Percentiles rank a stretch among this genome's conserved stretches.
These are phyloP conservation scores for Taiozyma sp. DNA, from an alignment of 1,139 yeast genomes.

Conservation along the genomic window DNA sequence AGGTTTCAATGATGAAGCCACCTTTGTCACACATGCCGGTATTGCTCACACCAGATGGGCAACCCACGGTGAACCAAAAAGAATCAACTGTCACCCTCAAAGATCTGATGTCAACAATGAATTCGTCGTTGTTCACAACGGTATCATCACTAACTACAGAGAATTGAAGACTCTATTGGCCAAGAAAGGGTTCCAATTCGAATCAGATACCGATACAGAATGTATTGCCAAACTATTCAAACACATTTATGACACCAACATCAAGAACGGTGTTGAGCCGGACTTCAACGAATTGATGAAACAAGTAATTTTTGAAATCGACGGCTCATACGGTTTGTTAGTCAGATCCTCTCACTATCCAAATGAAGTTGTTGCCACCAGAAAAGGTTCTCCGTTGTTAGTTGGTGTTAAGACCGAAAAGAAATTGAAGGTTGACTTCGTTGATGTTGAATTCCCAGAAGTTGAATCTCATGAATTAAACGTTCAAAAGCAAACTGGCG, in stretches of 20 bases:
- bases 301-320: slow-evolving; percentile 87
- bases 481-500: slow-evolving; percentile 19
- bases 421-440: slow-evolving; percentile 95
- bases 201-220: slow-evolving; percentile 96
- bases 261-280: slow-evolving; percentile 58
- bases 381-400: slow-evolving; percentile 96
- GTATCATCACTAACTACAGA: slow-evolving; percentile 94
- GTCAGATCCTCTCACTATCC: slow-evolving; percentile 93
- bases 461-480: slow-evolving; percentile 32
- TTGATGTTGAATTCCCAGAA: slow-evolving; percentile 94
- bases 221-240: slow-evolving; percentile 94
- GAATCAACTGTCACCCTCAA: slow-evolving; percentile 92
- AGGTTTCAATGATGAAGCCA: slow-evolving; percentile 52
- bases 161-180: slow-evolving; percentile 80
- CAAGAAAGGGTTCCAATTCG: slow-evolving; percentile 78
- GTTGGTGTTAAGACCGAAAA: slow-evolving; percentile 96
- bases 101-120: slow-evolving; percentile 79
- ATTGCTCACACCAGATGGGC: slow-evolving; percentile 99
- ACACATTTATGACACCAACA: slow-evolving; percentile 81
- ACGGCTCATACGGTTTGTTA: slow-evolving; percentile 96
- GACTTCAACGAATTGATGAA: slow-evolving; percentile 93
- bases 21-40: slow-evolving; percentile 85
- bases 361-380: slow-evolving; percentile 92
- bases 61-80: slow-evolving; percentile 93
- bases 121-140: slow-evolving; percentile 93